phyloP scores from a whole-genome alignment of 768 basidiomycete genomes.

The Pulveroboletus sp. region DNA sequence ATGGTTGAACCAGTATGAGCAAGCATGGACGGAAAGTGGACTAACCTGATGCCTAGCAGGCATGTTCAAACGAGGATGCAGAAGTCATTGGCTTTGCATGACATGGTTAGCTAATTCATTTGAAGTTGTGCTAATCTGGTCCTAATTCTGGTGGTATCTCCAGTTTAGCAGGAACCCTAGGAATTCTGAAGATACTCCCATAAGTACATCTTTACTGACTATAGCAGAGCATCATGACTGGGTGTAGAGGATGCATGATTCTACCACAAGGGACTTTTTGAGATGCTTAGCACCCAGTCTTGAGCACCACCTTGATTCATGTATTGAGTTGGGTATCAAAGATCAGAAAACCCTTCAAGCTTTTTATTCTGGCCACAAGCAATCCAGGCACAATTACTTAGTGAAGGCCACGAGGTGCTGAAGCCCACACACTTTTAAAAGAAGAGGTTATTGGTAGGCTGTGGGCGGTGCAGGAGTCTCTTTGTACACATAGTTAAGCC shows the following conservation, averaged over 20 bases:
- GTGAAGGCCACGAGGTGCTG: slow-evolving; percentile 7
- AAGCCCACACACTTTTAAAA: slow-evolving; percentile 22
- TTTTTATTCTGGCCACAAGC: slow-evolving; percentile 23
- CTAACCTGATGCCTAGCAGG: neutral
- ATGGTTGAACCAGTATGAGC: slow-evolving; percentile 26
- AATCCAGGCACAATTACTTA: slow-evolving; percentile 15
- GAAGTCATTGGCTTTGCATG: neutral
- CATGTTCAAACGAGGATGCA: too few species aligned
- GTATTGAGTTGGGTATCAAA: slow-evolving; percentile 21
- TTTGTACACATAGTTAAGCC: neutral
- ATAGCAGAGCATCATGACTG: neutral
- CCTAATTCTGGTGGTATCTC: neutral
- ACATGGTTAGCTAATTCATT: neutral
- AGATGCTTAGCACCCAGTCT: slow-evolving; percentile 20
- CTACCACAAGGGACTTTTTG: slow-evolving; percentile 15
- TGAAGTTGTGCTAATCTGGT: neutral
- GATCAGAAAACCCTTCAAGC: slow-evolving; percentile 16
- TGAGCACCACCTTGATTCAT: slow-evolving; percentile 14
- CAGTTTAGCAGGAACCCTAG: neutral
- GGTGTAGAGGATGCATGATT: neutral
- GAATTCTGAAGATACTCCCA: neutral
- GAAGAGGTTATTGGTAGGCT: slow-evolving; percentile 12
- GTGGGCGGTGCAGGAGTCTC: slow-evolving; percentile 1
- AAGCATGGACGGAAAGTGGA: slow-evolving; percentile 3
- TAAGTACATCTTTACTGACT: slow-evolving; percentile 4